Base-by-base conservation (phyloP, 2,329 filamentous ascomycete species). In the Sporothrix protearum region DNA sequence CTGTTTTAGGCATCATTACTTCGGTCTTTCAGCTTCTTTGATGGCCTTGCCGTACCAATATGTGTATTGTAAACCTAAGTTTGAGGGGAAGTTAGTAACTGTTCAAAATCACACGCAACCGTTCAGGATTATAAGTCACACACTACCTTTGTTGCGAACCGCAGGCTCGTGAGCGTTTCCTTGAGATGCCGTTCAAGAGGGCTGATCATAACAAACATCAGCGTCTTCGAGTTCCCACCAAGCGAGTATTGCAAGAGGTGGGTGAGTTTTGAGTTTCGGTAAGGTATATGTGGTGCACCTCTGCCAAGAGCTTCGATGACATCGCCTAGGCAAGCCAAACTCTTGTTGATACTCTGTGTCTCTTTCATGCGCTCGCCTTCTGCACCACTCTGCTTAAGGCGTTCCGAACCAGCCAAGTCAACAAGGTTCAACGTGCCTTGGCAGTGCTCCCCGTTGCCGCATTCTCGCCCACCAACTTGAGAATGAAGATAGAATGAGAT, bases 141-240 rank as follows among this genome's bases (percentile, higher is more conserved):
- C 3, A 14, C 36, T 81, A 94, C 94, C 87, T 97, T 98, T 45
- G 93, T 96, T 19, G 96, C 96, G 81, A 99, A 99, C 78, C 96
- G 91, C 80, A 99, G 85, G 85, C 94, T 97, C 59, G 94, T 97
- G 79, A 97, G 84, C 2, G 94, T 97, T 85, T 99, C 96, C 77
- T 91, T 92, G 75, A 97, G 84, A 82, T 98, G 96, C 6, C 90
- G 92, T 82, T 96, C 92, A 72, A 98, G 84, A 45, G 96, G 96
- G 76, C 92, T 96, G 71, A 97, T 92, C 94, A 98, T 98, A 79
- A 98, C 93, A 80, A 99, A 97, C 96, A 99, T 99, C 77, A 99
- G 90, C 0, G 96, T 99, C 83, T 97, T 97, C 76, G 92, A 96
- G 80, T 97, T 97, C 19, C 96, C 96, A 3, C 96, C 95, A 8